Conservation (phyloP, 1,284 basidiomycete species). For the Puccinia triticina region DNA sequence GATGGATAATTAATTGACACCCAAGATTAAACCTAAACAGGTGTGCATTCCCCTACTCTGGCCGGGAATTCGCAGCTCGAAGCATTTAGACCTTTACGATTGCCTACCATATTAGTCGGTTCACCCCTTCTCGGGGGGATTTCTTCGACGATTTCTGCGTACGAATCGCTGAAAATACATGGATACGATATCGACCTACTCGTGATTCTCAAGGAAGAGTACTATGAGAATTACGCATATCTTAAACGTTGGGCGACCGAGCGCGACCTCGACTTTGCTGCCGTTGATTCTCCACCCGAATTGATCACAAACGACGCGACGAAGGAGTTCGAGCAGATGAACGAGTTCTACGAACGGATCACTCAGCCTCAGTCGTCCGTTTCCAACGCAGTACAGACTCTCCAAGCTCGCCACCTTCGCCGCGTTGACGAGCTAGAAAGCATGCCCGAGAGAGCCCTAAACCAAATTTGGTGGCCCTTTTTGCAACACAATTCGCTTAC, state of each 20-base stretch:
- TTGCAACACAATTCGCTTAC: constrained; percentile 82
- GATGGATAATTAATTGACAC: neutral
- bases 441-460: constrained; percentile 76
- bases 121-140: constrained; percentile 90
- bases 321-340: constrained; percentile 17
- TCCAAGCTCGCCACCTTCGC: constrained; percentile 69
- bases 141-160: constrained; percentile 88
- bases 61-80: constrained; percentile 85
- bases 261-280: constrained; percentile 67
- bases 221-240: constrained; percentile 85
- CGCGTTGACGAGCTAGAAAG: constrained; percentile 73
- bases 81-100: constrained; percentile 75
- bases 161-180: constrained; percentile 84
- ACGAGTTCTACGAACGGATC: constrained; percentile 18
- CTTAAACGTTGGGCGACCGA: constrained; percentile 70
- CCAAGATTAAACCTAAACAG: constrained; percentile 62
- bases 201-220: constrained; percentile 82
- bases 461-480: constrained; percentile 95
- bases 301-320: constrained; percentile 36
- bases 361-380: constrained; percentile 61
- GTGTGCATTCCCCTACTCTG: constrained; percentile 87
- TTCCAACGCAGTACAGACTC: constrained; percentile 66
- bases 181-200: constrained; percentile 87
- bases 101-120: constrained; percentile 84
- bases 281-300: constrained; percentile 68